These are phyloP conservation scores for Cladophialophora psammophila DNA, from an alignment of 2,329 filamentous ascomycete species.

Conservation along the genomic window DNA sequence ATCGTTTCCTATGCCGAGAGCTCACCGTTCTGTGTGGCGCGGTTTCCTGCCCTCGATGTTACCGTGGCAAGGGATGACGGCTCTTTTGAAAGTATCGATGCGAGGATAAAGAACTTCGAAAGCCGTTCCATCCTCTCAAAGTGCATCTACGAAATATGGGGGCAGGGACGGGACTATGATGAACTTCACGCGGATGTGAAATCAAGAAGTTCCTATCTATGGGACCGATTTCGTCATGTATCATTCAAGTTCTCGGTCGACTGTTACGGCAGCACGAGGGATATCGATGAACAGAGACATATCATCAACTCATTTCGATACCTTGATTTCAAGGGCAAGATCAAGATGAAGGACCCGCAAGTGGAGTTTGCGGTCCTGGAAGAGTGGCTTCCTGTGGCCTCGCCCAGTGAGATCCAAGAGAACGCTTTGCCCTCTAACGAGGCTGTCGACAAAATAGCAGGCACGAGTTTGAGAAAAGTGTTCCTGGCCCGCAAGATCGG, in stretches of 20 bases:
- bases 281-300: constrained; percentile 66
- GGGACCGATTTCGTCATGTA: constrained; percentile 67
- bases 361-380: constrained; percentile 83
- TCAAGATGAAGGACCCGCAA: constrained; percentile 76
- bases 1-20: constrained; percentile 76
- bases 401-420: constrained; percentile 71
- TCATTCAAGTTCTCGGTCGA: constrained; percentile 89
- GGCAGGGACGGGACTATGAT: constrained; percentile 67
- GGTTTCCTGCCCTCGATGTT: constrained; percentile 52
- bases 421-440: background rate
- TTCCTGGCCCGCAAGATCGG: constrained; percentile 78
- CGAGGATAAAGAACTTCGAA: constrained; percentile 71
- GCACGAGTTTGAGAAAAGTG: constrained; percentile 60
- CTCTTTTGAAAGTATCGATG: constrained; percentile 57
- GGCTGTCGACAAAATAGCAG: constrained; percentile 45
- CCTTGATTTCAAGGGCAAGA: constrained; percentile 77
- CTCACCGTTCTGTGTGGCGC: constrained; percentile 84
- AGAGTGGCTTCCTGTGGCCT: constrained; percentile 74
- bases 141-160: constrained; percentile 91
- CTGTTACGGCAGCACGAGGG: constrained; percentile 77
- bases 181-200: constrained; percentile 72
- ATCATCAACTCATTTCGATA: constrained; percentile 86
- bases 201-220: constrained; percentile 66
- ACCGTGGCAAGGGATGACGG: no score
- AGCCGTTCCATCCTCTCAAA: constrained; percentile 80